Base-by-base conservation (phyloP, 768 basidiomycete species). In the Psilocybe cubensis region DNA sequence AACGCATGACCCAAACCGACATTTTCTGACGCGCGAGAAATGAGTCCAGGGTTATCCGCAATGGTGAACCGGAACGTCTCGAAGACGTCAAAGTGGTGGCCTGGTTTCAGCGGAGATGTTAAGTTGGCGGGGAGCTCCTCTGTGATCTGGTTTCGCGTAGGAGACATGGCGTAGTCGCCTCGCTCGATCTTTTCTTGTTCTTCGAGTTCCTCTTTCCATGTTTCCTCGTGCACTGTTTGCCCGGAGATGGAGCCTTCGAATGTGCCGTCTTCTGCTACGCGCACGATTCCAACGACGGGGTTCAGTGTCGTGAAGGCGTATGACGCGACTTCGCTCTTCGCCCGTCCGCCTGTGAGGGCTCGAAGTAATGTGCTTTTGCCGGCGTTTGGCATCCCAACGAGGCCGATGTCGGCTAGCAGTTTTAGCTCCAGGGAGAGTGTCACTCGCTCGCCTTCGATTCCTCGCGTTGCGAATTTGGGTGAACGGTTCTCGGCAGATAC, bases 281-380 rank as follows among this genome's bases (percentile, higher is more conserved):
- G 84, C 10, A 97, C 92, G 29, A 94, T 92, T 0, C 94, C 97
- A 23, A 98, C 82, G 48, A 97, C 87, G 1, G 96, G 97, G 61
- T 97, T 97, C 33, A 98, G 77, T 1, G 96, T 98, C 18, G 97
- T 98, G 73, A 98, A 98, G 1, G 93, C 89, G 69, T 97, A 97
- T 9, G 86, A 83, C 0, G 95, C 96, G 27, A 98, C 89, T 65
- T 91, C 89, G 4, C 85, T 91, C 68, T 85, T 88, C 10, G 92
- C 90, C 24, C 91, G 80, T 3, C 93, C 88, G 7, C 91, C 92
- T 0, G 96, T 97, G 8, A 98, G 75, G 0, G 94, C 95, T 18
- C 92, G 87, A 3, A 98, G 78, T 2, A 99, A 74, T 0, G 97
- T 98, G 72, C 93, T 96, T 76, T 93, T 92, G 25, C 89, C 96